Percentiles rank a stretch among this genome's conserved stretches.
phyloP scores from a whole-genome alignment of 2,329 filamentous ascomycete genomes.

The Apiospora aurea region DNA sequence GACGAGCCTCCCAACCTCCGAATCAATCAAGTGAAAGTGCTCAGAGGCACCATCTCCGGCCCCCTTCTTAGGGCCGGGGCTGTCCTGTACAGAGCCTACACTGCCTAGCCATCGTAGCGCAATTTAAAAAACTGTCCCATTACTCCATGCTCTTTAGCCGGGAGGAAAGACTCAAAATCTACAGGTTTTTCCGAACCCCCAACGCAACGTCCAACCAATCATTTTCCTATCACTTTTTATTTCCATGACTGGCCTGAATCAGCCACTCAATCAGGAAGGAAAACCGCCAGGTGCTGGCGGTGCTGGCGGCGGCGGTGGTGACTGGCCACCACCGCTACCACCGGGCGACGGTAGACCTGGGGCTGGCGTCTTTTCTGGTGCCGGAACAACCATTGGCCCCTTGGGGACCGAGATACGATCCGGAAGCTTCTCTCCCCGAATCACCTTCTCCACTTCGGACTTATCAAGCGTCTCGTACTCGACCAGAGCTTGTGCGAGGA shows the following conservation, averaged over 20 bases:
- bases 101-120: not conserved
- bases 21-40: not conserved
- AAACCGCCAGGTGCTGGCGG: slow-evolving; percentile 22
- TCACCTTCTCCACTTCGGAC: slow-evolving; percentile 88
- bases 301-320: slow-evolving; percentile 30
- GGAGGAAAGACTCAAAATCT: slow-evolving; percentile 16
- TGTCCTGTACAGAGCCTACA: not conserved
- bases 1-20: not conserved
- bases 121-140: not conserved
- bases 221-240: not conserved
- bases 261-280: slow-evolving; percentile 12
- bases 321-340: slow-evolving; percentile 24
- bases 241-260: not conserved
- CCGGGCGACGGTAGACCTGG: slow-evolving; percentile 35
- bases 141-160: slow-evolving; percentile 15
- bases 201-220: not conserved
- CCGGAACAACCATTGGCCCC: slow-evolving; percentile 73
- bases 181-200: slow-evolving; percentile 4
- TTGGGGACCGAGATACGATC: slow-evolving; percentile 68
- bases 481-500: slow-evolving; percentile 86
- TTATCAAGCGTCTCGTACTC: slow-evolving; percentile 93
- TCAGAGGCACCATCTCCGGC: not conserved
- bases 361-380: slow-evolving; percentile 34
- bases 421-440: slow-evolving; percentile 82
- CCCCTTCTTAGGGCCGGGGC: not conserved